These are phyloP conservation scores for Fusarium redolens DNA, from an alignment of 2,329 filamentous ascomycete species.

Conservation along the genomic window DNA sequence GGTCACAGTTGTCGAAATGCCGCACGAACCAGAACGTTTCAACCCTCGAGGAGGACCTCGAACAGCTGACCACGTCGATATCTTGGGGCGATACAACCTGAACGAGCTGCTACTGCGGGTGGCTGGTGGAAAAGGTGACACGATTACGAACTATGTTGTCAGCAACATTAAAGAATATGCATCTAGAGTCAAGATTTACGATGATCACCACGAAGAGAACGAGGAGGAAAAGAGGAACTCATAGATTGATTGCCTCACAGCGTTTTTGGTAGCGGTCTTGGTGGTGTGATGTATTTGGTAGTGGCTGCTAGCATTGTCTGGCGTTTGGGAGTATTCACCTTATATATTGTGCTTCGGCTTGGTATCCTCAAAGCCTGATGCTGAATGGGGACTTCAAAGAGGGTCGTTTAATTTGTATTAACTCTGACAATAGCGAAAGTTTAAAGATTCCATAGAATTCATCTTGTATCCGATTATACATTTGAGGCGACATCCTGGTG, in stretches of 20 bases:
- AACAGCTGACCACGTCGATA: constrained; percentile 94
- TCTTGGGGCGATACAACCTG: constrained; percentile 85
- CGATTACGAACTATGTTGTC: constrained; percentile 80
- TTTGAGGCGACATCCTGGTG: not conserved
- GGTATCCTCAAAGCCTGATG: constrained; percentile 10
- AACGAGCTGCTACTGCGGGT: constrained; percentile 92
- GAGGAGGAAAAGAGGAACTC: constrained; percentile 52
- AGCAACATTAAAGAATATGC: constrained; percentile 88
- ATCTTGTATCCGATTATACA: not conserved
- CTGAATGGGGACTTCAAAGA: constrained; percentile 15
- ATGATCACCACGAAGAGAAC: constrained; percentile 67
- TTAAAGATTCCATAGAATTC: not conserved
- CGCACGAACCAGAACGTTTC: constrained; percentile 93
- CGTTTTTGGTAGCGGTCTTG: constrained; percentile 3
- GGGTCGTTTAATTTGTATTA: not conserved
- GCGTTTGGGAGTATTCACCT: constrained; percentile 40
- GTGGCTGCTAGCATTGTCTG: constrained; percentile 24
- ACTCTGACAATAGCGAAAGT: not conserved
- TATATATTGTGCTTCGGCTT: constrained; percentile 28
- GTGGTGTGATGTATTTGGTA: constrained; percentile 1
- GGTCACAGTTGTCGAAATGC: constrained; percentile 93
- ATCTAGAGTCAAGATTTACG: constrained; percentile 83
- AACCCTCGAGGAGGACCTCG: constrained; percentile 79
- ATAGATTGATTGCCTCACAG: constrained; percentile 29
- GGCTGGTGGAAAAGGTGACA: constrained; percentile 84